Evolutionary conservation across 371 early-diverging fungal genomes (phyloP).

Genomic region (Mortierella sp.): DNA sequence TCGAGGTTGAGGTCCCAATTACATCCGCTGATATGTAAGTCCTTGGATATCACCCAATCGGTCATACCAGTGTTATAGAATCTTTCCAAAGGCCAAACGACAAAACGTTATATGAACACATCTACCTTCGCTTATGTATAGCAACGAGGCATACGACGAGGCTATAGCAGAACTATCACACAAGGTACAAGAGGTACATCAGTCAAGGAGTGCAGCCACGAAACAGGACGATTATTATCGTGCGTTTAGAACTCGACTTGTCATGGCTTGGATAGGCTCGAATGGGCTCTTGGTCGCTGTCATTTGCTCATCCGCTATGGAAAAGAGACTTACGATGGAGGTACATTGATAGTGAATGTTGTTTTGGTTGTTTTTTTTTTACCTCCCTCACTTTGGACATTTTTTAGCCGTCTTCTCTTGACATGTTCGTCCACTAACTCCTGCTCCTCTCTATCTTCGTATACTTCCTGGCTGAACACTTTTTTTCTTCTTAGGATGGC

Average conservation of each 20-base stretch:
- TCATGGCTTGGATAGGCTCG: constrained; percentile 87
- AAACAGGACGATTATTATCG: constrained; percentile 91
- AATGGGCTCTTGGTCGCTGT: constrained; percentile 84
- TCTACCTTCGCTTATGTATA: too few relatives aligned
- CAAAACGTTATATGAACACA: too few relatives aligned
- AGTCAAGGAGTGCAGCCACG: constrained; percentile 78
- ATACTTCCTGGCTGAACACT: too few relatives aligned
- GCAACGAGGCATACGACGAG: constrained; percentile 76
- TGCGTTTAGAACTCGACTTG: constrained; percentile 83
- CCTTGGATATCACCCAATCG: not conserved
- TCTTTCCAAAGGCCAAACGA: too few relatives aligned
- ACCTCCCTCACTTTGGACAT: too few relatives aligned
- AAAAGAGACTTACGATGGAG: constrained; percentile 53
- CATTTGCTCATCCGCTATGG: constrained; percentile 65
- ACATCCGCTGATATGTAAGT: constrained; percentile 69
- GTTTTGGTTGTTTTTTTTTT: too few relatives aligned
- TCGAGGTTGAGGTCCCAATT: constrained; percentile 77
- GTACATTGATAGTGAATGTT: too few relatives aligned
- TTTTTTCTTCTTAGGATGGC: constrained; percentile 45
- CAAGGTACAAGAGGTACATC: constrained; percentile 60
- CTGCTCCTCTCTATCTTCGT: not conserved
- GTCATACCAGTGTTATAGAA: not conserved
- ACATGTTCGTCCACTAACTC: too few relatives aligned
- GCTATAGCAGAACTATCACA: constrained; percentile 66
- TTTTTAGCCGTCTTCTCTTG: too few relatives aligned